Evolutionary conservation across 768 basidiomycete genomes (phyloP).

Genomic region (Boletus barrowsii): DNA sequence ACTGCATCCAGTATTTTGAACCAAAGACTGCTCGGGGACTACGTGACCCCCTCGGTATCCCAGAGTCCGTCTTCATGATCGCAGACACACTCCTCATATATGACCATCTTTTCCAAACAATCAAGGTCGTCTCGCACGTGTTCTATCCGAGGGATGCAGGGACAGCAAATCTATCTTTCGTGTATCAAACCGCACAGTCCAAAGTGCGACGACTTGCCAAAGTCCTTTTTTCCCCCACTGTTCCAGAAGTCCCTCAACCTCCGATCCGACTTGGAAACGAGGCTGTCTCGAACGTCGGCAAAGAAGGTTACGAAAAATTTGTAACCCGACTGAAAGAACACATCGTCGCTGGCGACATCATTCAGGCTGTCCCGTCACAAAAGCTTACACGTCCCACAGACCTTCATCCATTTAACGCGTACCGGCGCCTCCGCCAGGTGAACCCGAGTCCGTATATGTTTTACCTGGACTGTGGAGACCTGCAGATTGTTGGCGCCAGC

Average conservation of each 20-base stretch:
- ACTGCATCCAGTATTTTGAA: conserved; percentile 95
- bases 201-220: conserved; percentile 83
- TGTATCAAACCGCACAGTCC: conserved; percentile 84
- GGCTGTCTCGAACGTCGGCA: conserved; percentile 87
- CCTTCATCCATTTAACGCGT: conserved; percentile 96
- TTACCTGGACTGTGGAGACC: conserved; percentile 88
- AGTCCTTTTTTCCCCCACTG: conserved; percentile 47
- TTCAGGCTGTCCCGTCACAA: conserved; percentile 98
- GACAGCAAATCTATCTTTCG: conserved; percentile 67
- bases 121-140: conserved; percentile 96
- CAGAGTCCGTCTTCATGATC: conserved; percentile 96
- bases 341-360: conserved; percentile 95
- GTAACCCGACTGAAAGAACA: conserved; percentile 92
- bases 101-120: conserved; percentile 92
- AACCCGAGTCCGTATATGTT: conserved; percentile 99
- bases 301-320: conserved; percentile 85
- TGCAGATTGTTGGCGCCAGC: conserved; percentile 96
- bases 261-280: conserved; percentile 62
- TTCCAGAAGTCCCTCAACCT: conserved; percentile 66
- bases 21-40: conserved; percentile 81
- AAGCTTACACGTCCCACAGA: conserved; percentile 79
- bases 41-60: conserved; percentile 79
- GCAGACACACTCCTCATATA: conserved; percentile 94
- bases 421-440: conserved; percentile 87
- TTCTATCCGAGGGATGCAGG: conserved; percentile 74